Evolutionary conservation across 208 protist genomes (phyloP).

Genomic region (Naegleria fowleri): DNA sequence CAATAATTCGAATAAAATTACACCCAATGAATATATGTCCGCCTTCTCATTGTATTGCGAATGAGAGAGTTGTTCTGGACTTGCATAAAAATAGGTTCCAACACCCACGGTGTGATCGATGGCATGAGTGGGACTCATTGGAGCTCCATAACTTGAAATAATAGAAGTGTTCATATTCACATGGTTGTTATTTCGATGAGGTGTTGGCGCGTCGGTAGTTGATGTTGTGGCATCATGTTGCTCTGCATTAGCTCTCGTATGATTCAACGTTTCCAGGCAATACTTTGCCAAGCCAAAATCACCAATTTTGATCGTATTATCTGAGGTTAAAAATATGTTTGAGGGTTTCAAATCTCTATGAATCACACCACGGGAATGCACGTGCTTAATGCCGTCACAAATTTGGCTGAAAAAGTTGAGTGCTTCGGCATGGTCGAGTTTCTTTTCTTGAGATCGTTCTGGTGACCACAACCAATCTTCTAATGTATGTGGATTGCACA

Average conservation of each 20-base stretch:
- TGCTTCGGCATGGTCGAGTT: not conserved
- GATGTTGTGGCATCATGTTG: not conserved
- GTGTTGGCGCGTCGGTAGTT: not conserved
- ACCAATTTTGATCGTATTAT: conserved; percentile 27
- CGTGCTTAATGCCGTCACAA: not conserved
- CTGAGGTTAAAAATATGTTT: conserved; percentile 6
- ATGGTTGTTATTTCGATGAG: not conserved
- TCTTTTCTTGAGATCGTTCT: not conserved
- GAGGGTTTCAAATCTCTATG: conserved; percentile 32
- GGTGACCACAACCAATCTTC: conserved; percentile 5
- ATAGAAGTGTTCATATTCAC: not conserved
- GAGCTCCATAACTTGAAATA: not conserved
- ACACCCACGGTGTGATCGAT: conserved; percentile 13
- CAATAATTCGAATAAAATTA: conserved; percentile 31
- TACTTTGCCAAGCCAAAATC: conserved; percentile 32
- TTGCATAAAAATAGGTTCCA: conserved; percentile 24
- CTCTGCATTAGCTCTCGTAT: not conserved
- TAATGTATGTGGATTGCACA: conserved; percentile 7
- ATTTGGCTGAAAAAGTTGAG: conserved; percentile 25
- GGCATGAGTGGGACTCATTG: not conserved
- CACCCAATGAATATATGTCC: conserved; percentile 21
- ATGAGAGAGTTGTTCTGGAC: conserved; percentile 24
- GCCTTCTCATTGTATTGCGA: not conserved
- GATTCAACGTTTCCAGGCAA: not conserved
- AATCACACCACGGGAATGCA: conserved; percentile 5